A percentile compares a stretch with the other conserved stretches of the same genome.
Evolutionary conservation across 345 rosid species (phyloP).

Genomic region (Hevea brasiliensis): DNA sequence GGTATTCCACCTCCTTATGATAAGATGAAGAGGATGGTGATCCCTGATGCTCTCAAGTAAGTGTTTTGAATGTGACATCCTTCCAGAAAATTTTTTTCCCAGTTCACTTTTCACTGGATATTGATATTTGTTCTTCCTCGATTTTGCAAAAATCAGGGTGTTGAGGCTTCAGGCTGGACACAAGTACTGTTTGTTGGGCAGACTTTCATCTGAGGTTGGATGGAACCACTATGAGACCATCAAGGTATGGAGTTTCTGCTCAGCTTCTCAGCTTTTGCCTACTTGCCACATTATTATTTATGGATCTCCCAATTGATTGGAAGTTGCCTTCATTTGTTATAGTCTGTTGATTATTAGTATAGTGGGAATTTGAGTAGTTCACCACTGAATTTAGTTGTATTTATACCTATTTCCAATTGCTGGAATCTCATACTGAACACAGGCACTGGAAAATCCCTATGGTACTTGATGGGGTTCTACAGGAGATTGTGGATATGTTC

Average conservation of each 20-base stretch:
- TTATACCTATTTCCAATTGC: neutral
- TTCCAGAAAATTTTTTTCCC: too few species aligned
- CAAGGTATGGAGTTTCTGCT: slow-evolving; percentile 18
- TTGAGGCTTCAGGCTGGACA: slow-evolving; percentile 39
- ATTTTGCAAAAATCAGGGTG: slow-evolving; percentile 24
- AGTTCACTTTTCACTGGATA: neutral
- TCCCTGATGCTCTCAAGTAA: slow-evolving; percentile 39
- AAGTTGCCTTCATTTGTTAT: neutral
- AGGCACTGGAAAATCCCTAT: too few species aligned
- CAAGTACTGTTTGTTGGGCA: slow-evolving; percentile 36
- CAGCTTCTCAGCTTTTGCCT: neutral
- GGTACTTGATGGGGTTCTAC: neutral
- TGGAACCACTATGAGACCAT: slow-evolving; percentile 39
- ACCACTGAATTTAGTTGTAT: neutral
- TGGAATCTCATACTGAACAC: too few species aligned
- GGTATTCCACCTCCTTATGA: slow-evolving; percentile 38
- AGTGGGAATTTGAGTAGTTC: neutral
- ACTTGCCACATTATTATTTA: neutral
- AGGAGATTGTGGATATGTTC: neutral
- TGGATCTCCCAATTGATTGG: neutral
- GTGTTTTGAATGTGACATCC: neutral
- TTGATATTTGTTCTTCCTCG: slow-evolving; percentile 6
- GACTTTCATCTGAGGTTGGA: slow-evolving; percentile 37
- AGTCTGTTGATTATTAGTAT: neutral
- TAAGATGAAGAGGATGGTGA: slow-evolving; percentile 34